Evolutionary conservation across 805 yeast species (phyloP).

Genomic region (Pichia pseudocactophila): DNA sequence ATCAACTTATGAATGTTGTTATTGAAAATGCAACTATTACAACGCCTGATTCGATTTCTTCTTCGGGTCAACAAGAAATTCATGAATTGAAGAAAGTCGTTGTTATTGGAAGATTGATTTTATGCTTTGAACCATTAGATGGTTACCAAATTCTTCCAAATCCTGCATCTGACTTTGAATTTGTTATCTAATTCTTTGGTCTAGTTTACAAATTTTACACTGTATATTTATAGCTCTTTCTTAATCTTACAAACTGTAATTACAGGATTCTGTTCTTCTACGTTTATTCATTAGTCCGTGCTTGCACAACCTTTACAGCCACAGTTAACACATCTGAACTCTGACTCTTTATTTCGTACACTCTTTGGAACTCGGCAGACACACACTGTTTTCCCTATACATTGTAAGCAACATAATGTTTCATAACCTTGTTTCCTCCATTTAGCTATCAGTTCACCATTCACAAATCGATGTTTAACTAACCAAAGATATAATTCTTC

Average conservation of each 20-base stretch:
- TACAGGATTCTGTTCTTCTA: background rate
- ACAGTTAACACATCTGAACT: slow-evolving; percentile 54
- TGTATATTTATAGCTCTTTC: background rate
- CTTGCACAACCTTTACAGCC: slow-evolving; percentile 85
- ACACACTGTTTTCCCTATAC: slow-evolving; percentile 71
- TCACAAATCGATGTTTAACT: slow-evolving; percentile 55
- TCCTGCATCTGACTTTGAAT: slow-evolving; percentile 4
- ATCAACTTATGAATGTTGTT: slow-evolving; percentile 72
- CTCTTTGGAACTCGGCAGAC: slow-evolving; percentile 78
- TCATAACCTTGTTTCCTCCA: slow-evolving; percentile 63
- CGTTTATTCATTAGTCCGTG: slow-evolving; percentile 37
- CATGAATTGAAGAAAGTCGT: slow-evolving; percentile 49
- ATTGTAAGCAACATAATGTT: slow-evolving; percentile 70
- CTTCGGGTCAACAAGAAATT: slow-evolving; percentile 35
- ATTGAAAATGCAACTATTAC: slow-evolving; percentile 64
- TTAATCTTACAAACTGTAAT: background rate
- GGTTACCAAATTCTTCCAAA: slow-evolving; percentile 61
- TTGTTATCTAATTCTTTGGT: slow-evolving; percentile 4
- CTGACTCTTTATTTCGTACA: slow-evolving; percentile 27
- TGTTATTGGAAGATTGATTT: slow-evolving; percentile 74
- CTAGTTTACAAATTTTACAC: background rate
- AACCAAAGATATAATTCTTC: slow-evolving; percentile 67
- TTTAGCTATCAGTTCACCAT: slow-evolving; percentile 67
- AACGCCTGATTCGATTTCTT: slow-evolving; percentile 34
- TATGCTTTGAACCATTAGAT: slow-evolving; percentile 64